Evolutionary conservation across 768 basidiomycete species (phyloP).

Genomic region (Russula brevipes): DNA sequence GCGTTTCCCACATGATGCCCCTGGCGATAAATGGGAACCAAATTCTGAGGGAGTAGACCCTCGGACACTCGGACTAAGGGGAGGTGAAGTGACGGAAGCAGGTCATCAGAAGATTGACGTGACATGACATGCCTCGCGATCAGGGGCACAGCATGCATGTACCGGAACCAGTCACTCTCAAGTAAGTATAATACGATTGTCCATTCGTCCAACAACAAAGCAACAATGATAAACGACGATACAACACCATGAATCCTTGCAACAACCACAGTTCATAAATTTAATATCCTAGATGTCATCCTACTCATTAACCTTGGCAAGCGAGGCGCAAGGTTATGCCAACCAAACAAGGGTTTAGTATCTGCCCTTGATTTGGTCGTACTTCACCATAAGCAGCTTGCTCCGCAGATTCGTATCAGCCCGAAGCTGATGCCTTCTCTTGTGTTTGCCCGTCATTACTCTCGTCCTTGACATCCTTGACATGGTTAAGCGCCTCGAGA

Average conservation of each 20-base stretch:
- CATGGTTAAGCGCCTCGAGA: conserved; percentile 35
- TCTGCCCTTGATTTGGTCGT: too few species aligned
- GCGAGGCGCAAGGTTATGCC: background rate
- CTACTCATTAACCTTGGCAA: background rate
- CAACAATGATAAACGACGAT: background rate
- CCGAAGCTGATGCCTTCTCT: conserved; percentile 25
- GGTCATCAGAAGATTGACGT: too few species aligned
- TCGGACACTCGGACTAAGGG: background rate
- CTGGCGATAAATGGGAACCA: too few species aligned
- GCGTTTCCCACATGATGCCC: too few species aligned
- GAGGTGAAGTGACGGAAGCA: background rate
- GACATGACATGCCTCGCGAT: too few species aligned
- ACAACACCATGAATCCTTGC: background rate
- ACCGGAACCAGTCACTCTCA: too few species aligned
- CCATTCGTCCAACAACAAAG: background rate
- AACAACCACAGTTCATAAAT: too few species aligned
- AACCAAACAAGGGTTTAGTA: background rate
- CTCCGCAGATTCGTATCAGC: background rate
- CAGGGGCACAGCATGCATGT: background rate
- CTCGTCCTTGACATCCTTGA: conserved; percentile 27
- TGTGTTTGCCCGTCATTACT: conserved; percentile 30
- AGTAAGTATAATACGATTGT: too few species aligned
- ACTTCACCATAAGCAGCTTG: background rate
- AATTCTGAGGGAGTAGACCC: background rate
- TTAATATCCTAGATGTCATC: background rate